Percentiles rank a stretch among this genome's conserved stretches.
Evolutionary conservation across 495 filamentous ascomycete species (phyloP).

Genomic region (Penicilliopsis zonata): DNA sequence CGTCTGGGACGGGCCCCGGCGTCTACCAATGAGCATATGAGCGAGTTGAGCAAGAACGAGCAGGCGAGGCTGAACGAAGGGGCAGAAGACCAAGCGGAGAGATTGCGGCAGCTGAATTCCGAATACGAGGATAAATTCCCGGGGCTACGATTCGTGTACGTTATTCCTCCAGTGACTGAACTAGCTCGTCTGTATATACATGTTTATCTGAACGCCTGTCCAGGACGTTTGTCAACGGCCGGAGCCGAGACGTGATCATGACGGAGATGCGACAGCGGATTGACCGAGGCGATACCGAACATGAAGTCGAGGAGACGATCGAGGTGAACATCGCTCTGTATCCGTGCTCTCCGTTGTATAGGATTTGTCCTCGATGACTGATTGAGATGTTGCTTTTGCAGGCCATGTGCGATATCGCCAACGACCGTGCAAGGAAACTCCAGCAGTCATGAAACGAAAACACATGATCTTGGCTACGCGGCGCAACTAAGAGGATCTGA

Average conservation of each 20-base stretch:
- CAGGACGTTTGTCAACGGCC: conserved; percentile 81
- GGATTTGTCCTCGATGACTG: not conserved
- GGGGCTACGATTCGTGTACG: conserved; percentile 76
- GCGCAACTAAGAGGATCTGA: not conserved
- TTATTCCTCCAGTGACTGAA: conserved; percentile 8
- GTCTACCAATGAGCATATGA: conserved; percentile 49
- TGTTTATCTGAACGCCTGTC: too few relatives aligned
- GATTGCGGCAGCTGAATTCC: conserved; percentile 45
- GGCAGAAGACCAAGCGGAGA: conserved; percentile 40
- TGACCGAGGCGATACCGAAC: conserved; percentile 47
- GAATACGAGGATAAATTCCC: conserved; percentile 79
- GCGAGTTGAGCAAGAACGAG: conserved; percentile 63
- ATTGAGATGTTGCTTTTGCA: conserved; percentile 10
- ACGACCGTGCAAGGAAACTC: conserved; percentile 45
- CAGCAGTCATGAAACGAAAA: conserved; percentile 10
- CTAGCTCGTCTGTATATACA: too few relatives aligned
- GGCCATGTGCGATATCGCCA: conserved; percentile 67
- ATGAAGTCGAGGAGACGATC: conserved; percentile 64
- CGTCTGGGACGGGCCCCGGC: conserved; percentile 54
- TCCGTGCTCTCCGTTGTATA: conserved; percentile 1
- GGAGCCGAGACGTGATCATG: conserved; percentile 62
- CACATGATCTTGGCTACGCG: too few relatives aligned
- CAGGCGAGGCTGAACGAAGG: conserved; percentile 58
- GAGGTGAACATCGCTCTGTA: conserved; percentile 54
- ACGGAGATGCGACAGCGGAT: conserved; percentile 75